Base-by-base conservation (phyloP, 2,329 filamentous ascomycete species). In the Epichloe brachyelytri region DNA sequence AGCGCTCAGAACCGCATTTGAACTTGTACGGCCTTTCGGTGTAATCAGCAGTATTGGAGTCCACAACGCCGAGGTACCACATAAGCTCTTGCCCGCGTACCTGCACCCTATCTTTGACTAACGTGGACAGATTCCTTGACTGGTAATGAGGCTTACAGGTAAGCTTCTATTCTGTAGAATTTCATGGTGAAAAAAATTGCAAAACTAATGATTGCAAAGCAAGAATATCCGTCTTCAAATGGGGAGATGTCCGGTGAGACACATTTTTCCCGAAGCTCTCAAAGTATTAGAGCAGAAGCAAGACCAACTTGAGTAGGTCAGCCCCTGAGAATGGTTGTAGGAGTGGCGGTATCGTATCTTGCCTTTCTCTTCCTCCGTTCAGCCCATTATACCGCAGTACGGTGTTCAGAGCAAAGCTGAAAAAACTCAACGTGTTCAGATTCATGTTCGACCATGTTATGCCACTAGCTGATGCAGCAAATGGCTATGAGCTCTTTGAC, bases 381-480 rank as follows among this genome's bases (percentile, higher is more conserved):
- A 19, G 3, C 30, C 14, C 19, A n/a, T 17, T 6, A 11, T 20
- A 6, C 30, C 17, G 17, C 30, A 37, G 40, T 12, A 43, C 14
- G 38, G 19, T 33, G 15, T 26, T 20, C 15, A 34, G 19, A 4
- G 14, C 17, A 17, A 44, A 36, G 17, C 50, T 52, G 46, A 39
- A 19, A 15, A 44, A 12, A 22, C 20, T 19, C 36, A 12, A 17
- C 19, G 10, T 11, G n/a, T 47, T 30, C 39, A 85, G 84, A 52
- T 88, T 88, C 69, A 86, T 88, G 83, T 82, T 83, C 46, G 82
- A 88, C 54, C 81, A 85, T 58, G 76, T 86, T 57, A 85, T 88
- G 81, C 82, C 83, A 2, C 69, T 88, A 40, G 73, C 73, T 5
- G 71, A 83, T 49, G 85, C 83, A 1, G 75, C 79, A 3, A 76